Evolutionary conservation across 2,329 filamentous ascomycete genomes (phyloP).

Genomic region (Endocalyx cinctus): DNA sequence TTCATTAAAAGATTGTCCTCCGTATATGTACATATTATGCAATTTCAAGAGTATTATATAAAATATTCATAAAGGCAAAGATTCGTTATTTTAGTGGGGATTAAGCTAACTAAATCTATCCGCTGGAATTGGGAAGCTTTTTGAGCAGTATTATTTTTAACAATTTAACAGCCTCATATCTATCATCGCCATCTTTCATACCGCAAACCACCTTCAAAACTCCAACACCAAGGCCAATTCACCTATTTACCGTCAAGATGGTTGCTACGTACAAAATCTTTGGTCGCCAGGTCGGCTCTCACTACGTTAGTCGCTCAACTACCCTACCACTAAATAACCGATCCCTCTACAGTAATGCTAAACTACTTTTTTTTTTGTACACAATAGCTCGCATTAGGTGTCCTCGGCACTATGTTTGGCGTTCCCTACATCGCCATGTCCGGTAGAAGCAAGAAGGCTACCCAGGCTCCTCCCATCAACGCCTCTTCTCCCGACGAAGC

Average conservation of each 20-base stretch:
- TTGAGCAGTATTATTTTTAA: slow-evolving; percentile 28
- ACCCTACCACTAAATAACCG: too few relatives aligned
- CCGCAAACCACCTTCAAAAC: slow-evolving; percentile 10
- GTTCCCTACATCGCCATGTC: slow-evolving; percentile 40
- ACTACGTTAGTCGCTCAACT: slow-evolving; percentile 47
- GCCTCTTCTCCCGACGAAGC: slow-evolving; percentile 58
- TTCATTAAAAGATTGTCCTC: too few relatives aligned
- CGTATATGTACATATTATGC: too few relatives aligned
- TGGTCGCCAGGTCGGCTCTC: slow-evolving; percentile 56
- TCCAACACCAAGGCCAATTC: slow-evolving; percentile 16
- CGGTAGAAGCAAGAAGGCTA: slow-evolving; percentile 40
- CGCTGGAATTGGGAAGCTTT: slow-evolving; percentile 22
- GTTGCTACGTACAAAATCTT: slow-evolving; percentile 50
- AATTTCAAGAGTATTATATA: too few relatives aligned
- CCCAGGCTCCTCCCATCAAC: slow-evolving; percentile 54
- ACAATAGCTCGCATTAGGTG: slow-evolving; percentile 52
- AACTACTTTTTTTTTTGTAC: slow-evolving; percentile 8
- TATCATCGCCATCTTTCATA: slow-evolving; percentile 13
- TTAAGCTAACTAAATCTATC: too few relatives aligned
- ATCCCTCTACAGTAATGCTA: slow-evolving; percentile 10
- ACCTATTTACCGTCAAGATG: slow-evolving; percentile 36
- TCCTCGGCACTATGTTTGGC: slow-evolving; percentile 47
- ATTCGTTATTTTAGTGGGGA: too few relatives aligned
- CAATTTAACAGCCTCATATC: slow-evolving; percentile 19
- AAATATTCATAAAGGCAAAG: too few relatives aligned